A percentile compares a stretch with the other conserved stretches of the same genome.
Evolutionary conservation across 805 yeast species (phyloP).

Genomic region (Nakazawaea sp.): DNA sequence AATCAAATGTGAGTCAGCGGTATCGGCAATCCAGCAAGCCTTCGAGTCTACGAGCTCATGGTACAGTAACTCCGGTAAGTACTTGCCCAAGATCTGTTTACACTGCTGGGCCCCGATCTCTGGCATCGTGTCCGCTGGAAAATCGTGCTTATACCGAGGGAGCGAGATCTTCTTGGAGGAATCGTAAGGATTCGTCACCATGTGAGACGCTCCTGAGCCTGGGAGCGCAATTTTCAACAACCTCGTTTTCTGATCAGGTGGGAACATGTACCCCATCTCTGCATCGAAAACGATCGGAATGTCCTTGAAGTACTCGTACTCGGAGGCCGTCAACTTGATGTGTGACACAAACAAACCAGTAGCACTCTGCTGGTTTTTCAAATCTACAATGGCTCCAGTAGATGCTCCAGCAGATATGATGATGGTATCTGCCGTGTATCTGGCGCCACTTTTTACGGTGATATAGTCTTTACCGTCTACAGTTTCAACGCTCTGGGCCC

Average conservation of each 20-base stretch:
- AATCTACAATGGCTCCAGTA: slow-evolving; percentile 27
- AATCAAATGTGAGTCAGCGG: slow-evolving; percentile 32
- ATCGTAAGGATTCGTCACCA: slow-evolving; percentile 16
- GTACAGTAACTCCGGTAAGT: slow-evolving; percentile 32
- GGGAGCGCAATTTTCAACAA: slow-evolving; percentile 32
- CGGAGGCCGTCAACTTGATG: slow-evolving; percentile 28
- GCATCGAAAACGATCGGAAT: slow-evolving; percentile 39
- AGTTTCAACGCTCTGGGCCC: slow-evolving; percentile 13
- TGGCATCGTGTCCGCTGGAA: slow-evolving; percentile 32
- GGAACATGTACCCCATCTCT: slow-evolving; percentile 40
- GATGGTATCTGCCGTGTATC: slow-evolving; percentile 26
- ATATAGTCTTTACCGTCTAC: slow-evolving; percentile 16
- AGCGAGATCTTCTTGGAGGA: slow-evolving; percentile 20
- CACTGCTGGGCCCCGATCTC: slow-evolving; percentile 21
- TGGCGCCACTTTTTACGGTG: slow-evolving; percentile 20
- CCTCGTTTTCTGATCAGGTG: slow-evolving; percentile 35
- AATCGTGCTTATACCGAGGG: slow-evolving; percentile 29
- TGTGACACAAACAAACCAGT: slow-evolving; percentile 33
- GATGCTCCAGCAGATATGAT: slow-evolving; percentile 33
- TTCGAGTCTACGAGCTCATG: slow-evolving; percentile 28
- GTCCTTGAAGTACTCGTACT: slow-evolving; percentile 27
- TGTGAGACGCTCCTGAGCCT: slow-evolving; percentile 24
- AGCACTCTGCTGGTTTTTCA: slow-evolving; percentile 26
- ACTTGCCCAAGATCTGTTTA: slow-evolving; percentile 22
- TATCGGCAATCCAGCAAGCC: slow-evolving; percentile 34